phyloP scores from a whole-genome alignment of 2,329 filamentous ascomycete genomes.

The Fusarium albosuccineum region DNA sequence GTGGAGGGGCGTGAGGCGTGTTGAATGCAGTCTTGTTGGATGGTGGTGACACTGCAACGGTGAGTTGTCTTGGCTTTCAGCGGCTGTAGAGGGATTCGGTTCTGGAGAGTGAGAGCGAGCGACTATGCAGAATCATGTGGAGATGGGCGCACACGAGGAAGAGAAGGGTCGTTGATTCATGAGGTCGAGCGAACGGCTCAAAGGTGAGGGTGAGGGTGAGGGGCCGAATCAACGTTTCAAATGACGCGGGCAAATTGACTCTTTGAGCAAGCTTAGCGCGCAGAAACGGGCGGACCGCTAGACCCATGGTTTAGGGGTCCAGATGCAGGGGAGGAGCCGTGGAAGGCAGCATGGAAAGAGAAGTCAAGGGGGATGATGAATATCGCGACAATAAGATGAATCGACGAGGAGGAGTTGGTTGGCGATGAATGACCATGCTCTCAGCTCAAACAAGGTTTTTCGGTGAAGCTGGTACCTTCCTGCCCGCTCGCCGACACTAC shows the following conservation, averaged over 20 bases:
- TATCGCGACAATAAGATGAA: conserved; percentile 14
- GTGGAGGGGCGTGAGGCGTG: conserved; percentile 16
- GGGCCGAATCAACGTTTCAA: conserved; percentile 32
- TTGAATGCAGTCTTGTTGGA: not conserved
- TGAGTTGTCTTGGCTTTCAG: conserved; percentile 7
- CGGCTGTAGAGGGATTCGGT: not conserved
- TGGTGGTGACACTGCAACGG: conserved; percentile 28
- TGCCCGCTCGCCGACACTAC: not conserved
- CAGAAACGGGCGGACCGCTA: conserved; percentile 31
- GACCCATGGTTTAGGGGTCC: conserved; percentile 38
- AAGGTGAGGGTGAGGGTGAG: not conserved
- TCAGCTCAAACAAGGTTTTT: not conserved
- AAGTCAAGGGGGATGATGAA: conserved; percentile 10
- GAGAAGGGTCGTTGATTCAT: not conserved
- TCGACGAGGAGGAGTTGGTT: not conserved
- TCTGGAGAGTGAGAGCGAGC: too few species aligned
- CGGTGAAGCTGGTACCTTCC: conserved; percentile 5
- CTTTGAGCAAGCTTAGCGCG: conserved; percentile 39
- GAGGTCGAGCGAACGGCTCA: not conserved
- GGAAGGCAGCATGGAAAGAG: conserved; percentile 9
- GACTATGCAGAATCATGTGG: too few species aligned
- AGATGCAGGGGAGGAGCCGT: conserved; percentile 15
- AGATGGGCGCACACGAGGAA: not conserved
- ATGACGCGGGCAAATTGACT: conserved; percentile 30
- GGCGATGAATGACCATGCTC: not conserved